A percentile compares a stretch with the other conserved stretches of the same genome.
Evolutionary conservation across 2,329 filamentous ascomycete genomes (phyloP).

Genomic region (Phialophora verrucosa): DNA sequence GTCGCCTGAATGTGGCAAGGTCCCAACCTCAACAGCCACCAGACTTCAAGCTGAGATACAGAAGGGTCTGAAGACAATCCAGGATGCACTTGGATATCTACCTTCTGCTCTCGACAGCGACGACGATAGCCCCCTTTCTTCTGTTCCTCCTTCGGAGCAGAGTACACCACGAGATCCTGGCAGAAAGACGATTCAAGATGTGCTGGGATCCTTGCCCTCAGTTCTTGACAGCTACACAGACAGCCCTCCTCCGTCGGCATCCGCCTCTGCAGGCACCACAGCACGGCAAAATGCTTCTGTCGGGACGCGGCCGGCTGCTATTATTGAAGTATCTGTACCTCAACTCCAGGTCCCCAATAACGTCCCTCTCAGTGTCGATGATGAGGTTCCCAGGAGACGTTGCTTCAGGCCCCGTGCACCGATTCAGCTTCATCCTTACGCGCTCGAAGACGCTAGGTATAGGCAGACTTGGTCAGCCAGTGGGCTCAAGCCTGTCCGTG

Average conservation of each 20-base stretch:
- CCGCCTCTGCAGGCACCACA: constrained; percentile 8
- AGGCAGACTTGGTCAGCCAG: constrained; percentile 48
- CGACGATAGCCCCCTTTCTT: constrained; percentile 36
- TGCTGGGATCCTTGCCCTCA: neutral
- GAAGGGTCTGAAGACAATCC: constrained; percentile 27
- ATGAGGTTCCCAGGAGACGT: constrained; percentile 10
- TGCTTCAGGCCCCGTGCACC: constrained; percentile 52
- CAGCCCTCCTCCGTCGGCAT: neutral
- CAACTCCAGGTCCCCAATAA: neutral
- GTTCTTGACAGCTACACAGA: neutral
- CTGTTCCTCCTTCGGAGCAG: constrained; percentile 25
- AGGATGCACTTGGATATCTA: constrained; percentile 25
- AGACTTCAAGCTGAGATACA: constrained; percentile 29
- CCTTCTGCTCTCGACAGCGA: constrained; percentile 17
- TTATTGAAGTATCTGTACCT: neutral
- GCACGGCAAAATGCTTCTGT: neutral
- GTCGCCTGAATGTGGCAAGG: neutral
- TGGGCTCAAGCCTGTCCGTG: constrained; percentile 52
- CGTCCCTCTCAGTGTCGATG: neutral
- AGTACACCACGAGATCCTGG: constrained; percentile 13
- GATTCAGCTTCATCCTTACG: constrained; percentile 57
- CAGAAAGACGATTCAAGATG: neutral
- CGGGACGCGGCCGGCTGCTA: neutral
- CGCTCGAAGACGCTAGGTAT: constrained; percentile 54
- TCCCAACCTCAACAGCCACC: constrained; percentile 18